Percentiles rank a stretch among this genome's conserved stretches.
These are phyloP conservation scores for Xylariomycetidae sp. DNA, from an alignment of 2,329 filamentous ascomycete species.

Conservation along the genomic window DNA sequence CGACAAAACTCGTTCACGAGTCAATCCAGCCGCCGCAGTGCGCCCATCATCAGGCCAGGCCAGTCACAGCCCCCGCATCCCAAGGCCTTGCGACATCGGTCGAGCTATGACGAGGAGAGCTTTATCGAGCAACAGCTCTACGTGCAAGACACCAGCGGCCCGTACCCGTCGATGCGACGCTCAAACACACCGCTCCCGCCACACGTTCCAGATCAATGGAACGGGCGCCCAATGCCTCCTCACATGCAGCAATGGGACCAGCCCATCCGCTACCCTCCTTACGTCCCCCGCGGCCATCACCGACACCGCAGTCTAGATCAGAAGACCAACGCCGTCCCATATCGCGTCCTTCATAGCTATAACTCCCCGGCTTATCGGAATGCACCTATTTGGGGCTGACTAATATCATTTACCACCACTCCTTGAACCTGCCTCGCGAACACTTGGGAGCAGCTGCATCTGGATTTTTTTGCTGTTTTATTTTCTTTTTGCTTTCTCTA, in stretches of 20 bases:
- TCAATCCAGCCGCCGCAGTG: constrained; percentile 20
- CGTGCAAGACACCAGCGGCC: constrained; percentile 18
- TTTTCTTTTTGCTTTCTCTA: not conserved
- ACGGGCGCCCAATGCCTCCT: constrained; percentile 16
- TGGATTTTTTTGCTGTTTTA: constrained; percentile 4
- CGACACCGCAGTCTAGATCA: constrained; percentile 34
- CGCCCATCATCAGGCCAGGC: constrained; percentile 10
- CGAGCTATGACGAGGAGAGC: constrained; percentile 21
- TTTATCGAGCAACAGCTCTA: constrained; percentile 9
- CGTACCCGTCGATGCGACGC: constrained; percentile 16
- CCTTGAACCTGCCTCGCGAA: not conserved
- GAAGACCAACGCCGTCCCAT: constrained; percentile 32
- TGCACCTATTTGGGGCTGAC: constrained; percentile 51
- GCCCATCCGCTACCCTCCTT: constrained; percentile 26
- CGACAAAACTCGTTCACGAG: constrained; percentile 29
- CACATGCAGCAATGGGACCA: constrained; percentile 25
- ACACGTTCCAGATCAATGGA: constrained; percentile 21
- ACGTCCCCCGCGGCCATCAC: constrained; percentile 31
- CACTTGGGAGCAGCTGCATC: constrained; percentile 1
- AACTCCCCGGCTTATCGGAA: constrained; percentile 53
- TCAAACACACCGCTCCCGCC: constrained; percentile 17
- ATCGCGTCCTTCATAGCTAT: constrained; percentile 53
- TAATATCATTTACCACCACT: constrained; percentile 1
- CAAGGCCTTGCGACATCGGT: constrained; percentile 15
- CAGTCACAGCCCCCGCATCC: no score